A percentile compares a stretch with the other conserved stretches of the same genome.
These are phyloP conservation scores for Sutorius eximius DNA, from an alignment of 1,284 basidiomycete genomes.

Conservation along the genomic window DNA sequence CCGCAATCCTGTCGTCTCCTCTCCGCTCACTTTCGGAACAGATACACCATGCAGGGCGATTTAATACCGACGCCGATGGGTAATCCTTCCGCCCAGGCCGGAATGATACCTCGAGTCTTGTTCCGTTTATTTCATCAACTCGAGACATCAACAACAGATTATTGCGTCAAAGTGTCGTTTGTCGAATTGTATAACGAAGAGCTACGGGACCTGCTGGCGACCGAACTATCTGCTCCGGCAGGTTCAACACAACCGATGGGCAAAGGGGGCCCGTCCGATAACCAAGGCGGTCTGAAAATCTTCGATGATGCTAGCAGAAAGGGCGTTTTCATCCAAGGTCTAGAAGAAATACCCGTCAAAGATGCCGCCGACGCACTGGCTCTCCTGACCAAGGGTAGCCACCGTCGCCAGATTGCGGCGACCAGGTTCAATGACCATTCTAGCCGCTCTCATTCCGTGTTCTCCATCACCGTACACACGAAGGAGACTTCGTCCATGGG, in stretches of 20 bases:
- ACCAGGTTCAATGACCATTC: conserved; percentile 99
- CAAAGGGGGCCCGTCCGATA: conserved; percentile 45
- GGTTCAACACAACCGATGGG: conserved; percentile 72
- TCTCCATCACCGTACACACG: conserved; percentile 91
- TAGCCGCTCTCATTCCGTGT: conserved; percentile 97
- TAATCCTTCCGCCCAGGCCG: conserved; percentile 87
- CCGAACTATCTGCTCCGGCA: conserved; percentile 64
- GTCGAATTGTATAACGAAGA: conserved; percentile 99
- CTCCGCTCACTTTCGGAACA: conserved; percentile 35
- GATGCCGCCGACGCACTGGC: conserved; percentile 84
- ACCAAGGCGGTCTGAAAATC: conserved; percentile 72
- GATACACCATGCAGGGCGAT: conserved; percentile 95
- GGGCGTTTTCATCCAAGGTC: conserved; percentile 91
- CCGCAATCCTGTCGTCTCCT: not conserved
- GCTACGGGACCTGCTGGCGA: conserved; percentile 87
- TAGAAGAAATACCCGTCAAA: conserved; percentile 88
- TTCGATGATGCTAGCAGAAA: conserved; percentile 89
- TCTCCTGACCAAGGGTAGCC: conserved; percentile 85
- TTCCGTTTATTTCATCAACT: conserved; percentile 92
- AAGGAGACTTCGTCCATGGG: conserved; percentile 80
- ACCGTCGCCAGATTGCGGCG: conserved; percentile 90
- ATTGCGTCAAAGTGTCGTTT: conserved; percentile 91
- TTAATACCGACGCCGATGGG: conserved; percentile 79
- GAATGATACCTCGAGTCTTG: conserved; percentile 96
- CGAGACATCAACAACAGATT: conserved; percentile 77